phyloP scores from a whole-genome alignment of 257 asterid species.

The Gentiana macrophylla region DNA sequence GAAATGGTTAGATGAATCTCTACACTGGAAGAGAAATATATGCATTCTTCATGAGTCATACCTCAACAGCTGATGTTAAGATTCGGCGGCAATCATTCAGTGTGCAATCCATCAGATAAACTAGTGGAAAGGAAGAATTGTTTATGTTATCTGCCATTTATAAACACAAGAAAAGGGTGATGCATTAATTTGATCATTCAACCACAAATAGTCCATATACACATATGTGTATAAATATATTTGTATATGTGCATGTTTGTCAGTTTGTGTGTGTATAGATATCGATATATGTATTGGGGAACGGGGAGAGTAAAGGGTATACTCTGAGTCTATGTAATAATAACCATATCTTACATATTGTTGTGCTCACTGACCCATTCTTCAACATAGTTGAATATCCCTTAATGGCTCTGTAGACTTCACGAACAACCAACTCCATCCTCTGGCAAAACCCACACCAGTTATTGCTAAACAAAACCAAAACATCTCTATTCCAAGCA shows the following conservation, averaged over 20 bases:
- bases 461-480: slow-evolving; percentile 73
- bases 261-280: too few relatives aligned
- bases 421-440: slow-evolving; percentile 92
- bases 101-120: slow-evolving; percentile 90
- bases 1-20: background rate
- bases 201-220: too few relatives aligned
- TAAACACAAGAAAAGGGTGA: too few relatives aligned
- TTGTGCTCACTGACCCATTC: slow-evolving; percentile 36
- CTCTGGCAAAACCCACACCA: slow-evolving; percentile 99
- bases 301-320: background rate
- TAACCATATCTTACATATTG: background rate
- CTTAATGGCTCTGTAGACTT: slow-evolving; percentile 65
- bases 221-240: too few relatives aligned
- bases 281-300: background rate
- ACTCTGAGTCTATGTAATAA: background rate
- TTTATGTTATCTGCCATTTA: slow-evolving; percentile 41
- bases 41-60: slow-evolving; percentile 10
- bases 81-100: slow-evolving; percentile 74
- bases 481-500: slow-evolving; percentile 45
- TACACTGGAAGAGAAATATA: background rate
- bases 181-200: too few relatives aligned
- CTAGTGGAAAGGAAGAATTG: slow-evolving; percentile 55
- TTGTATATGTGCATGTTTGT: too few relatives aligned
- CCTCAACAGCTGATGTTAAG: slow-evolving; percentile 57
- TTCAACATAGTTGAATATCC: slow-evolving; percentile 34